Evolutionary conservation across 352 stramenopile species (phyloP).

Genomic region (Pilasporangium apinafurcum): DNA sequence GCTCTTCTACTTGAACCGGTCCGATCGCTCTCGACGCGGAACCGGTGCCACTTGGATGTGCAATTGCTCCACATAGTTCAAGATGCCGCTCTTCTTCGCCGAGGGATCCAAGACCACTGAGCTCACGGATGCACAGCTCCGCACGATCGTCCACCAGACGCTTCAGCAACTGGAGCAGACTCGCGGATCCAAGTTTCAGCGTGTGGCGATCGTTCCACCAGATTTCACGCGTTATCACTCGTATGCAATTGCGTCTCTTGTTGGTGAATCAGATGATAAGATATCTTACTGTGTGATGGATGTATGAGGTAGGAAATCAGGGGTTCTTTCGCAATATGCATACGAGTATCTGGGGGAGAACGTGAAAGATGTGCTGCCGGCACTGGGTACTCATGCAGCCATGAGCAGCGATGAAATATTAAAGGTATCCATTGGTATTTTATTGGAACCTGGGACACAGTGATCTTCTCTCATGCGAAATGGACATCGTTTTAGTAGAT

Average conservation of each 20-base stretch:
- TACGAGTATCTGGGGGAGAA: conserved; percentile 89
- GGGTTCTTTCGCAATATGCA: conserved; percentile 90
- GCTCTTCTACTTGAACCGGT: no score
- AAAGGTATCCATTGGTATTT: conserved; percentile 31
- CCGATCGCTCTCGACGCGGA: no score
- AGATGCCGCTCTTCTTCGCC: conserved; percentile 76
- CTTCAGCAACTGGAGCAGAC: conserved; percentile 59
- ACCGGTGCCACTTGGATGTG: no score
- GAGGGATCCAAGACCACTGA: conserved; percentile 59
- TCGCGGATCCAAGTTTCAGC: conserved; percentile 39
- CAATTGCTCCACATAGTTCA: no score
- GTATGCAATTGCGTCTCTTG: conserved; percentile 26
- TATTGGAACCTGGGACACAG: background rate
- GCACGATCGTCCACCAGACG: conserved; percentile 50
- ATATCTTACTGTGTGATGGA: background rate
- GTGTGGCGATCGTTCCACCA: conserved; percentile 91
- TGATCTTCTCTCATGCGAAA: background rate
- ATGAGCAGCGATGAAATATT: conserved; percentile 93
- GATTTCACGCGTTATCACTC: conserved; percentile 97
- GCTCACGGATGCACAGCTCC: conserved; percentile 56
- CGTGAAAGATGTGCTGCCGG: conserved; percentile 90
- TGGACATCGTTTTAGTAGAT: conserved; percentile 46
- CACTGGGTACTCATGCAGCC: conserved; percentile 94
- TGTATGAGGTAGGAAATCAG: conserved; percentile 58
- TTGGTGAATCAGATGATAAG: background rate